phyloP scores from a whole-genome alignment of 2,329 filamentous ascomycete species.

The Monosporascus cannonballus region DNA sequence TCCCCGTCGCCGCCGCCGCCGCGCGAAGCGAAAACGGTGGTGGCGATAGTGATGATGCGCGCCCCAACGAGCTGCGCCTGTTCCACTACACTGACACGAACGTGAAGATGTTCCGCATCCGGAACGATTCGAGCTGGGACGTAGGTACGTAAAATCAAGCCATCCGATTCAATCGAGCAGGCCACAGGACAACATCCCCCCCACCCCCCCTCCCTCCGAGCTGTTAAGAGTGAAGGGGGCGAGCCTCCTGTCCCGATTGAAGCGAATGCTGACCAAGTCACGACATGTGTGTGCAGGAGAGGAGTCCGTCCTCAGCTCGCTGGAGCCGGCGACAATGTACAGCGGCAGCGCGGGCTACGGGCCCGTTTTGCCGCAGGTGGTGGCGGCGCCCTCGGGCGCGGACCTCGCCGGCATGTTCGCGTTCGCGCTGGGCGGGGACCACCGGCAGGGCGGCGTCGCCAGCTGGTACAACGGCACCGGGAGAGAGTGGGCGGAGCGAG shows the following conservation, averaged over 20 bases:
- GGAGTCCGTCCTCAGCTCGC: neutral
- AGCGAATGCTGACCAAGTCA: neutral
- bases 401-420: neutral
- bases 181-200: neutral
- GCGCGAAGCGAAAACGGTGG: neutral
- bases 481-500: neutral
- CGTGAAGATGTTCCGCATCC: neutral
- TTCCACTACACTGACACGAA: neutral
- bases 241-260: conserved; percentile 1
- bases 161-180: neutral
- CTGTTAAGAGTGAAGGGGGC: neutral
- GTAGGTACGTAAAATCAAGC: neutral
- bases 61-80: neutral
- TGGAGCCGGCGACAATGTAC: neutral
- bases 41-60: neutral
- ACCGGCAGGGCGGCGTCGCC: neutral
- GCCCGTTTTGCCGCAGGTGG: neutral
- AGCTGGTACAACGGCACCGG: neutral
- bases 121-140: neutral
- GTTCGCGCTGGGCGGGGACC: neutral
- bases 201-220: neutral
- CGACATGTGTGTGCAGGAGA: neutral
- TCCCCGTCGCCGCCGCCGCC: neutral
- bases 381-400: neutral
- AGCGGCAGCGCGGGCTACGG: neutral